These are phyloP conservation scores for Penicillium roqueforti DNA, from an alignment of 495 filamentous ascomycete genomes.

Conservation along the genomic window DNA sequence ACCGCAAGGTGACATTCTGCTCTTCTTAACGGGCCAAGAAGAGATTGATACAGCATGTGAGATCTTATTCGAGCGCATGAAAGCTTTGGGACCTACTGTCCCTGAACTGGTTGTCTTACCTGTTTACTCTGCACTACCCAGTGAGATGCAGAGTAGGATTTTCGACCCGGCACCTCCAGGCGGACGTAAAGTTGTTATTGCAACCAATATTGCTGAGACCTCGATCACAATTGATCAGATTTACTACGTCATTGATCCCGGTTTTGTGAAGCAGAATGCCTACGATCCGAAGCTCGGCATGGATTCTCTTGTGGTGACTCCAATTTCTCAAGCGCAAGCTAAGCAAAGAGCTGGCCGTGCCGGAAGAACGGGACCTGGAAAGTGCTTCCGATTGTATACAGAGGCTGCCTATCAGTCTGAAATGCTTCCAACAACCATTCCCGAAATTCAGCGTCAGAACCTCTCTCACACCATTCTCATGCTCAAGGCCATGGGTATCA, in stretches of 20 bases:
- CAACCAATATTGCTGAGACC: constrained; percentile 97
- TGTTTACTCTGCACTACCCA: constrained; percentile 88
- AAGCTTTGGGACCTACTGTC: constrained; percentile 82
- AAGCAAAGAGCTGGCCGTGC: constrained; percentile 92
- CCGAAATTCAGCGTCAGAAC: constrained; percentile 96
- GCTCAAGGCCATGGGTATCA: constrained; percentile 99
- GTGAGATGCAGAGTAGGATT: constrained; percentile 89
- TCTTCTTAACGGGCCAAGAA: constrained; percentile 96
- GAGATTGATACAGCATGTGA: constrained; percentile 97
- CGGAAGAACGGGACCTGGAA: constrained; percentile 91
- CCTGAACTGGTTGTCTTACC: constrained; percentile 91
- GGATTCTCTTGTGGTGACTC: constrained; percentile 92
- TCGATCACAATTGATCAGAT: constrained; percentile 97
- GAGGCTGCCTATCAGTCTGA: constrained; percentile 94
- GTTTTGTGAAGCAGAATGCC: constrained; percentile 96
- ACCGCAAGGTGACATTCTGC: constrained; percentile 82
- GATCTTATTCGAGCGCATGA: constrained; percentile 92
- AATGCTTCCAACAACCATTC: constrained; percentile 93
- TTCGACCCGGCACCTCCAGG: constrained; percentile 92
- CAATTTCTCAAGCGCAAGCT: constrained; percentile 94
- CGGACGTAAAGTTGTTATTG: constrained; percentile 91
- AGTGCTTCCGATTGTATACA: constrained; percentile 94
- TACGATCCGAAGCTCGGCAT: constrained; percentile 97
- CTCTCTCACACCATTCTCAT: constrained; percentile 93
- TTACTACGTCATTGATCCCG: constrained; percentile 95